phyloP scores from a whole-genome alignment of 208 protist species.

The Crithidia acanthocephali region DNA sequence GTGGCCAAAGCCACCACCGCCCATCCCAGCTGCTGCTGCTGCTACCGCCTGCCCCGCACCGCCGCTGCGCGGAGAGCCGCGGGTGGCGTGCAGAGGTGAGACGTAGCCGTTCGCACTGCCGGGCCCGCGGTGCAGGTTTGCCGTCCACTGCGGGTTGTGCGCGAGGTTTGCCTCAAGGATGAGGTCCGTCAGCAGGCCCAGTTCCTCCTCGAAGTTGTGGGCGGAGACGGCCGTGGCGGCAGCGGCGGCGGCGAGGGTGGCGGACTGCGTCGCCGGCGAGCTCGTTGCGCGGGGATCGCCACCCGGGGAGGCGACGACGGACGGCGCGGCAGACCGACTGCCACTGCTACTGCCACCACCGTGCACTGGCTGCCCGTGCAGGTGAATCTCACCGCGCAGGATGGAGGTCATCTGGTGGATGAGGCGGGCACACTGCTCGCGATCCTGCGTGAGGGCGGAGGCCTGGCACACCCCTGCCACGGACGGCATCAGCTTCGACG shows the following conservation, averaged over 20 bases:
- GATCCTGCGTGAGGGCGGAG: constrained; percentile 41
- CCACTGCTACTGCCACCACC: constrained; percentile 4
- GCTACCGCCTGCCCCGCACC: constrained; percentile 5
- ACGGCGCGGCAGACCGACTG: constrained; percentile 9
- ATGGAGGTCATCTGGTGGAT: constrained; percentile 51
- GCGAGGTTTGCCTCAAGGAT: constrained; percentile 41
- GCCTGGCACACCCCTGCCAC: constrained; percentile 50
- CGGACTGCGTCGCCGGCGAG: constrained; percentile 23
- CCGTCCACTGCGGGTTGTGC: constrained; percentile 36
- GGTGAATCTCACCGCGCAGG: constrained; percentile 43
- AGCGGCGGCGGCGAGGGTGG: constrained; percentile 4
- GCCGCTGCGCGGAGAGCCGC: constrained; percentile 28
- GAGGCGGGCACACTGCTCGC: constrained; percentile 48
- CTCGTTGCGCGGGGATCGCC: constrained; percentile 29
- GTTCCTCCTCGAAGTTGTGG: constrained; percentile 48
- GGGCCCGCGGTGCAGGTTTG: constrained; percentile 26
- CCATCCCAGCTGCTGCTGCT: constrained; percentile 9
- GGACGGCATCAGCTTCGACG: constrained; percentile 48
- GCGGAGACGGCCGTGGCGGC: constrained; percentile 4
- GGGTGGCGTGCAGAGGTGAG: constrained; percentile 22
- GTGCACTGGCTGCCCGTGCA: constrained; percentile 18
- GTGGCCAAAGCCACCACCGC: no score
- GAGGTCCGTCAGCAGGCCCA: constrained; percentile 44
- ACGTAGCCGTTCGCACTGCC: constrained; percentile 29
- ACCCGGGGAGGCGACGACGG: constrained; percentile 26